These are phyloP conservation scores for Emmonsiellopsis sp. DNA, from an alignment of 2,329 filamentous ascomycete genomes.

Conservation along the genomic window DNA sequence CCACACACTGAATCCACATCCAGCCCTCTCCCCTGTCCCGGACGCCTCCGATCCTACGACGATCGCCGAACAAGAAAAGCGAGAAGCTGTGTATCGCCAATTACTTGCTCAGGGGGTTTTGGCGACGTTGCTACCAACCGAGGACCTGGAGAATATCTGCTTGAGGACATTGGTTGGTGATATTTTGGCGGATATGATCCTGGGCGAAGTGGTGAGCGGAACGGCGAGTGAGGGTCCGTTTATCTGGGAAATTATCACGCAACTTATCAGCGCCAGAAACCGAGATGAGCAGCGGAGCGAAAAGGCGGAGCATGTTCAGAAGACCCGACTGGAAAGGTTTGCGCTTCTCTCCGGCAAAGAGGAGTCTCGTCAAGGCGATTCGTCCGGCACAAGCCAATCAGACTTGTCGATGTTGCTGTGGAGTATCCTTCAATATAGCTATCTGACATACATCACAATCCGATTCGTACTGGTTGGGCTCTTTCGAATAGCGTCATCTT, in stretches of 20 bases:
- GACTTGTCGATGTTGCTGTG: constrained; percentile 35
- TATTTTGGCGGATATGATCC: constrained; percentile 79
- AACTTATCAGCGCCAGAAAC: constrained; percentile 47
- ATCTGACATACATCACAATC: constrained; percentile 49
- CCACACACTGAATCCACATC: constrained; percentile 73
- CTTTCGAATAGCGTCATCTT: constrained; percentile 57
- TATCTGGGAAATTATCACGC: constrained; percentile 74
- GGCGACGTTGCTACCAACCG: constrained; percentile 76
- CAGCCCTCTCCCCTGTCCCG: constrained; percentile 70
- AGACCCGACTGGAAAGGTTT: constrained; percentile 46
- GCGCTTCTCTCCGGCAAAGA: constrained; percentile 41
- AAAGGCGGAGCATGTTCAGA: constrained; percentile 22
- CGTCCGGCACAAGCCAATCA: constrained; percentile 23
- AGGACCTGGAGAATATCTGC: constrained; percentile 82
- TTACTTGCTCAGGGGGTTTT: constrained; percentile 75
- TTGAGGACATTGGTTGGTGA: constrained; percentile 75
- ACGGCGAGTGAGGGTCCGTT: constrained; percentile 82
- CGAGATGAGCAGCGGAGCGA: constrained; percentile 15
- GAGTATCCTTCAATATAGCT: constrained; percentile 43
- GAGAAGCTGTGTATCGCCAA: constrained; percentile 77
- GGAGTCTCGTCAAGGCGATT: constrained; percentile 15
- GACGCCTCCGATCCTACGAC: constrained; percentile 42
- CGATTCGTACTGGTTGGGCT: constrained; percentile 58
- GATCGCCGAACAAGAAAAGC: constrained; percentile 55
- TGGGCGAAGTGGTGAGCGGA: constrained; percentile 70